Conservation (phyloP, 129 eudicot genomes). For the Escallonia herrerae region DNA sequence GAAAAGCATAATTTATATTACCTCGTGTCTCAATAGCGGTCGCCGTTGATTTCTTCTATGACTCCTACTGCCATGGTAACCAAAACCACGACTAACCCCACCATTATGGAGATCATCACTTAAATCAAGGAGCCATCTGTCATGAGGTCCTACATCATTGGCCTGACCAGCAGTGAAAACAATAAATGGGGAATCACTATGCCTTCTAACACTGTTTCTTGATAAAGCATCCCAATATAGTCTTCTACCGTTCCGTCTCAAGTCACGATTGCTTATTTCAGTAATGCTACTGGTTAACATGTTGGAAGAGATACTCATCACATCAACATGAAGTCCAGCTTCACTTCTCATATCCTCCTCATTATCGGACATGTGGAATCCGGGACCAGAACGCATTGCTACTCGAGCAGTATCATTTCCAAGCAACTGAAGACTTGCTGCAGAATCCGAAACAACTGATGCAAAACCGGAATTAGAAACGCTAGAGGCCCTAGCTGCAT, state of each 20-base stretch:
- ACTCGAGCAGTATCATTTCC: conserved; percentile 23
- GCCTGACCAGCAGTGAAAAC: conserved; percentile 37
- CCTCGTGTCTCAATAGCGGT: conserved; percentile 66
- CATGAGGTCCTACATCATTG: conserved; percentile 49
- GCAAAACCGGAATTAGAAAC: conserved; percentile 25
- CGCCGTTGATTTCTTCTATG: conserved; percentile 39
- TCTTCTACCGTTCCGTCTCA: conserved; percentile 59
- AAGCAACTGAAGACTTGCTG: conserved; percentile 31
- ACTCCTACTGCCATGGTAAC: conserved; percentile 22
- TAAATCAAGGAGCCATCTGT: conserved; percentile 75
- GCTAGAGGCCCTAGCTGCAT: conserved; percentile 16
- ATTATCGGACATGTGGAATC: conserved; percentile 23
- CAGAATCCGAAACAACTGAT: conserved; percentile 35
- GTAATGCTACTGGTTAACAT: conserved; percentile 28
- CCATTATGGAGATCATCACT: conserved; percentile 41
- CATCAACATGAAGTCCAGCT: conserved; percentile 43
- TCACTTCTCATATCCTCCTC: conserved; percentile 29
- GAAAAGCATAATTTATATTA: conserved; percentile 4
- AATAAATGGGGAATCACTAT: conserved; percentile 47
- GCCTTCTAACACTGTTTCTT: conserved; percentile 55
- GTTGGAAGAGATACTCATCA: conserved; percentile 43
- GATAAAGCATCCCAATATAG: conserved; percentile 60
- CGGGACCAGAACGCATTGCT: conserved; percentile 36
- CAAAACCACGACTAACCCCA: conserved; percentile 30
- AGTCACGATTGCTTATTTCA: conserved; percentile 44